Evolutionary conservation across 1,139 yeast genomes (phyloP), one percentile per base, ranked within the genome.

Genomic region (Protomyces gravidus): DNA sequence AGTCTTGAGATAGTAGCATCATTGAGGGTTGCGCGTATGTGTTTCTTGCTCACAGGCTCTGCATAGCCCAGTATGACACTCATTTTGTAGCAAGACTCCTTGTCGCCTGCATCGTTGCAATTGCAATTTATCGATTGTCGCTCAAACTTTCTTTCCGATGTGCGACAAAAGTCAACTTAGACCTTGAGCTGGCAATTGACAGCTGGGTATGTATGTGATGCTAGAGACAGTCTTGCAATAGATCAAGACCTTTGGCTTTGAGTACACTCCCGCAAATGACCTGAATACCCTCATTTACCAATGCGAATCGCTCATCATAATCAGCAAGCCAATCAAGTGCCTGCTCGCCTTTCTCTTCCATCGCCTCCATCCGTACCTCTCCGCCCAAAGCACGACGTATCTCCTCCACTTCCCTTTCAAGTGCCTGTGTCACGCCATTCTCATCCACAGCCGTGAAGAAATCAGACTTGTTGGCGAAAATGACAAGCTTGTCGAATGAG

Each of bases 391-490:
- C 51, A 15, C 36, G 39, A 21, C 51, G 36, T 26, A 53, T 45
- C 21, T 45, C 51, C 1, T 45, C 51, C 6, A 53, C 27, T 21
- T 33, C 58, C 5, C 45, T 27, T 26, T 53, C 51, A 1, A 53
- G 25, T n/a, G 39, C 51, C n/a, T 46, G 36, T 2, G 28, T 36
- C 39, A 53, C 40, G 27, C 48, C 48, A 25, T 53, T 33, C n/a
- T 28, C n/a, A 5, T 50, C 27, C 39, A 53, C 25, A 5, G 58
- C 45, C 7, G 58, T 53, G 40, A 53, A 53, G 51, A 53, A 46
- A 28, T 53, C 58, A 2, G 51, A 45, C 13, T 53, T 53, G 58
- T 53, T 53, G 49, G 58, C 58, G 21, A 53, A 26, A 17, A 53
- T 28, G 17, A 33, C 19, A 26, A 53, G 11, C 39, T 32, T 32